phyloP scores from a whole-genome alignment of 1,284 basidiomycete genomes.

The Salmacisia buchloeana region DNA sequence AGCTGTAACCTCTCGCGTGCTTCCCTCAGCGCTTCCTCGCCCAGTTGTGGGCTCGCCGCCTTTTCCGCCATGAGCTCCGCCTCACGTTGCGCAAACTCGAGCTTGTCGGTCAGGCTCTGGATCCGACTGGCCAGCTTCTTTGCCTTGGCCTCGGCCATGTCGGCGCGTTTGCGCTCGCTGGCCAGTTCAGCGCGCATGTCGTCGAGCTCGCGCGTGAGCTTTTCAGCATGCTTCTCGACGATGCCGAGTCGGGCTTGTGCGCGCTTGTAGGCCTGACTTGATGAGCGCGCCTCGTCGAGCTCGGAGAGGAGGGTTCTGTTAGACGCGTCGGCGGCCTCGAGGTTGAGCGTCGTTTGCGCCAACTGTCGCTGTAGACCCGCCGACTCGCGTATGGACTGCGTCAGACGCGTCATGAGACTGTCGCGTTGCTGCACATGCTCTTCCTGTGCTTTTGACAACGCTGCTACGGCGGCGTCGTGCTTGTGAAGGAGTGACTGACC shows the following conservation, averaged over 20 bases:
- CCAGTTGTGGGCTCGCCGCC: constrained; percentile 8
- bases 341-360: constrained; percentile 72
- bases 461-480: constrained; percentile 75
- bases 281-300: constrained; percentile 72
- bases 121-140: constrained; percentile 52
- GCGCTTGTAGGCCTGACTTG: constrained; percentile 61
- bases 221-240: constrained; percentile 17
- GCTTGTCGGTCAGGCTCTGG: constrained; percentile 21
- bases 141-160: constrained; percentile 65
- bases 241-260: constrained; percentile 61
- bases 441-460: constrained; percentile 41
- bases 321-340: constrained; percentile 72
- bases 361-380: constrained; percentile 60
- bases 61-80: constrained; percentile 7
- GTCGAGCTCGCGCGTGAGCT: constrained; percentile 62
- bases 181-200: constrained; percentile 79
- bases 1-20: constrained; percentile 22
- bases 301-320: constrained; percentile 70
- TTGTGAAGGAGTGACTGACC: constrained; percentile 80
- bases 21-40: constrained; percentile 21
- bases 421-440: constrained; percentile 42
- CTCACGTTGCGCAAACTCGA: constrained; percentile 21
- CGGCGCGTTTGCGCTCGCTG: constrained; percentile 65
- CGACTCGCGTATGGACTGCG: constrained; percentile 34
- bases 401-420: constrained; percentile 34